These are phyloP conservation scores for Nephromyces sp. DNA, from an alignment of 169 alveolate genomes.

Conservation along the genomic window DNA sequence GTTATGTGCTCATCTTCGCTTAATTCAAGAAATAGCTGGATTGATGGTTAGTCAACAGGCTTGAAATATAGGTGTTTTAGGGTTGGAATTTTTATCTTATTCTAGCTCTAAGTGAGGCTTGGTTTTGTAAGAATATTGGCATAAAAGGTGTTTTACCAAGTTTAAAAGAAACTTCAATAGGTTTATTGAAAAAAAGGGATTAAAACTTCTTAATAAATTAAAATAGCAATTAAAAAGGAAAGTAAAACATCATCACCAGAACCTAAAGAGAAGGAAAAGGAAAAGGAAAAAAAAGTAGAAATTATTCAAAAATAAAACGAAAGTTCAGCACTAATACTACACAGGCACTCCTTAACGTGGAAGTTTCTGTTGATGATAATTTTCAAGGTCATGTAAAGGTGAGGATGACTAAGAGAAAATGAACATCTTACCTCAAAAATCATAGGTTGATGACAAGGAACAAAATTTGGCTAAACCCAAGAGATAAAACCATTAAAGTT, in stretches of 20 bases:
- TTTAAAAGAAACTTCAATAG: not conserved
- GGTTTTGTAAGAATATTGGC: conserved; percentile 54
- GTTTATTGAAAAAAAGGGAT: not conserved
- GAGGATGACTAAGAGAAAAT: no score
- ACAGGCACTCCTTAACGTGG: not conserved
- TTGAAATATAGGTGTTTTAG: not conserved
- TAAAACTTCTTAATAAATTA: not conserved
- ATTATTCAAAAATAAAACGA: no score
- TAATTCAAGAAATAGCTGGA: conserved; percentile 49
- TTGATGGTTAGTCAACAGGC: conserved; percentile 29
- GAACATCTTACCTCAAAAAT: no score
- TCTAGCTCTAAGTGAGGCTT: conserved; percentile 48
- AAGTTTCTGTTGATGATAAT: not conserved
- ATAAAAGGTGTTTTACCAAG: conserved; percentile 38
- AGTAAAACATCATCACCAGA: not conserved
- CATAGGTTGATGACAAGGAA: no score
- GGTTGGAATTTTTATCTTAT: not conserved
- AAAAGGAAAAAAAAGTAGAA: no score
- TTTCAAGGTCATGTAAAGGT: not conserved
- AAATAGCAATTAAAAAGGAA: not conserved
- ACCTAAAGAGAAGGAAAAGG: not conserved
- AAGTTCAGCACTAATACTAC: no score
- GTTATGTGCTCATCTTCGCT: conserved; percentile 44
- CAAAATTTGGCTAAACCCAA: no score
- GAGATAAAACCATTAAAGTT: no score